These are phyloP conservation scores for Avena sativa DNA, from an alignment of 176 grass and related monocot genomes.

Conservation along the genomic window DNA sequence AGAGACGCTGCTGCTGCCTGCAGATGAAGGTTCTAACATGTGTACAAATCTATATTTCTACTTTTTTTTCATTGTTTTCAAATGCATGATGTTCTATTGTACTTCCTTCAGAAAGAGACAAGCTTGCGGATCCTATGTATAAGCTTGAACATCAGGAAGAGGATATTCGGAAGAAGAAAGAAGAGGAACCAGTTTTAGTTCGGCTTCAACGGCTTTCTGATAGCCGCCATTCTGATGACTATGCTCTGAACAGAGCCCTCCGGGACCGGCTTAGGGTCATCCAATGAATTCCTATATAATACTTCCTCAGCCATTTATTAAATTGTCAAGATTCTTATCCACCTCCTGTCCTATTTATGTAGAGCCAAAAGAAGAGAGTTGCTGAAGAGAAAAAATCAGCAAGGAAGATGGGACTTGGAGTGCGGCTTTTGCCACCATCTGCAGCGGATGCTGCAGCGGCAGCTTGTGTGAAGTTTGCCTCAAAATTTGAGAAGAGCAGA, in stretches of 20 bases:
- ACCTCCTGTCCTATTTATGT: slow-evolving; percentile 46
- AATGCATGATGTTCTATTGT: slow-evolving; percentile 38
- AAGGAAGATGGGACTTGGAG: slow-evolving; percentile 79
- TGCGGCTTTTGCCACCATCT: slow-evolving; percentile 79
- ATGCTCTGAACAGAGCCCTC: slow-evolving; percentile 81
- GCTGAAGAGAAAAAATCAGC: slow-evolving; percentile 68
- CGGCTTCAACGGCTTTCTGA: slow-evolving; percentile 87
- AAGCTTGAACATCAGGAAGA: slow-evolving; percentile 93
- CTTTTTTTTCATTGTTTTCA: slow-evolving; percentile 28
- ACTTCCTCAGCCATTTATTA: background rate
- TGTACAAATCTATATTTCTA: background rate
- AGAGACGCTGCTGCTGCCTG: slow-evolving; percentile 84
- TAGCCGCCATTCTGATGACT: slow-evolving; percentile 76
- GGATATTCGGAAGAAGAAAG: slow-evolving; percentile 95
- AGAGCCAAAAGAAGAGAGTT: slow-evolving; percentile 93
- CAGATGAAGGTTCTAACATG: slow-evolving; percentile 73
- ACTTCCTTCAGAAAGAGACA: slow-evolving; percentile 79
- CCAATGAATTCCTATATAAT: slow-evolving; percentile 40
- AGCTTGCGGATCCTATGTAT: slow-evolving; percentile 93
- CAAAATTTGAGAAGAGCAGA: slow-evolving; percentile 76
- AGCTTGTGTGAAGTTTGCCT: slow-evolving; percentile 72
- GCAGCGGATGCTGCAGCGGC: slow-evolving; percentile 66
- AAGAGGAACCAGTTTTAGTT: slow-evolving; percentile 83
- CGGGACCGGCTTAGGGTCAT: slow-evolving; percentile 76
- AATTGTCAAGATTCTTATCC: slow-evolving; percentile 52